Evolutionary conservation across 108 stramenopile genomes (phyloP).

Genomic region (Pseudonitzschia multiseries): DNA sequence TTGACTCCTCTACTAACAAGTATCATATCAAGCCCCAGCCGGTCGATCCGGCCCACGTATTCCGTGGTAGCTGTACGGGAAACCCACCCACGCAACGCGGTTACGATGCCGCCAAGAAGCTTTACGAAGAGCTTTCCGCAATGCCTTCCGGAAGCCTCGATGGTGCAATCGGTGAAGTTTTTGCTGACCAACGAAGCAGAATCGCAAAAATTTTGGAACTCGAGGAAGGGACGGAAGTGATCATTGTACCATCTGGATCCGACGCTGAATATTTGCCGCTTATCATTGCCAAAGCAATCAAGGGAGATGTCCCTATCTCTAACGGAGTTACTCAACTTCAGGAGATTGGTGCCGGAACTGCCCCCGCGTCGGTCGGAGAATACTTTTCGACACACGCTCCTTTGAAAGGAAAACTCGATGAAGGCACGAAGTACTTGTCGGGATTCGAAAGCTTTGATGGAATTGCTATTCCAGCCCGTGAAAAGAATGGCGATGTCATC

Average conservation of each 20-base stretch:
- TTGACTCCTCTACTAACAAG: conserved; percentile 49
- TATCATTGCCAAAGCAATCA: conserved; percentile 57
- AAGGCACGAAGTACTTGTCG: conserved; percentile 33
- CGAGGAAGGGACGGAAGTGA: conserved; percentile 55
- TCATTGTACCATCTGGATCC: conserved; percentile 61
- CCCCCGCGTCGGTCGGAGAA: conserved; percentile 53
- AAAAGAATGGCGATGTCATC: conserved; percentile 46
- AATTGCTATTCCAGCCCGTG: conserved; percentile 46
- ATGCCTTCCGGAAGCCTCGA: conserved; percentile 28
- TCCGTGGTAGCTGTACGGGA: conserved; percentile 74
- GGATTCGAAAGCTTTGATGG: conserved; percentile 57
- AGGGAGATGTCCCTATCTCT: conserved; percentile 41
- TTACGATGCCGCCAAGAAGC: conserved; percentile 56
- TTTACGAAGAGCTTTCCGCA: conserved; percentile 36
- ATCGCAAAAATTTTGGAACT: conserved; percentile 45
- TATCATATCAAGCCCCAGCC: conserved; percentile 68
- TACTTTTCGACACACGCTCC: conserved; percentile 73
- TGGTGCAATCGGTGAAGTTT: conserved; percentile 34
- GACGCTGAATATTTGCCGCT: conserved; percentile 77
- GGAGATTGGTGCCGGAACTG: conserved; percentile 64
- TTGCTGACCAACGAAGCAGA: conserved; percentile 51
- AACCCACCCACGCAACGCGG: conserved; percentile 66
- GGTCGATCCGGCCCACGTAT: conserved; percentile 43
- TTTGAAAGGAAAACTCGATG: conserved; percentile 49
- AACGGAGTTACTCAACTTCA: conserved; percentile 58